These are phyloP conservation scores for Scheffersomyces stambukii DNA, from an alignment of 1,139 yeast genomes.

Conservation along the genomic window DNA sequence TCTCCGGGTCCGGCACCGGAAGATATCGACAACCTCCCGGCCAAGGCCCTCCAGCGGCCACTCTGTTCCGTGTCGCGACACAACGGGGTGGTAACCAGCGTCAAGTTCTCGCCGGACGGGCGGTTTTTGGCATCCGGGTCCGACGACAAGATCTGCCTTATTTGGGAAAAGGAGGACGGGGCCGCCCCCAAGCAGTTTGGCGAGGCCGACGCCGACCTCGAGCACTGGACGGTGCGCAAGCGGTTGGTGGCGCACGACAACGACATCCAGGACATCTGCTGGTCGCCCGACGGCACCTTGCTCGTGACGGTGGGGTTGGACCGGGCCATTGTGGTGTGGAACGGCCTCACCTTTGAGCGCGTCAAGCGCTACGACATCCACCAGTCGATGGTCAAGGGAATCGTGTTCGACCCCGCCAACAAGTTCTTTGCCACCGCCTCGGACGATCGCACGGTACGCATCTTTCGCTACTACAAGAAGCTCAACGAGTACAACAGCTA, in stretches of 20 bases:
- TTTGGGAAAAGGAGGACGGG: slow-evolving; percentile 77
- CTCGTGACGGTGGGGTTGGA: slow-evolving; percentile 93
- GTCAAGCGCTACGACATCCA: slow-evolving; percentile 87
- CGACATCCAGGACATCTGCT: slow-evolving; percentile 94
- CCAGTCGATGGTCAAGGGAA: slow-evolving; percentile 93
- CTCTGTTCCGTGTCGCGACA: slow-evolving; percentile 80
- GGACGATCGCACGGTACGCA: slow-evolving; percentile 87
- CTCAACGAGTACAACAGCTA: slow-evolving; percentile 60
- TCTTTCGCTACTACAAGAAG: slow-evolving; percentile 76
- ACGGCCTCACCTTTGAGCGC: slow-evolving; percentile 85
- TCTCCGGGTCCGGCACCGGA: slow-evolving; percentile 5
- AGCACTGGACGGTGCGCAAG: slow-evolving; percentile 91
- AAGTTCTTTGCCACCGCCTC: slow-evolving; percentile 96
- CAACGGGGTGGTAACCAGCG: slow-evolving; percentile 91
- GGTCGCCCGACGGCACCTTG: slow-evolving; percentile 94
- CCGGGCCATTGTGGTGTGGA: slow-evolving; percentile 89
- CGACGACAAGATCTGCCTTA: slow-evolving; percentile 85
- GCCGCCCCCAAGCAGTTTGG: slow-evolving; percentile 44
- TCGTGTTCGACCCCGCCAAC: slow-evolving; percentile 96
- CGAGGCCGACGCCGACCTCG: slow-evolving; percentile 60
- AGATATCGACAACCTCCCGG: slow-evolving; percentile 17
- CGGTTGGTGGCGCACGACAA: slow-evolving; percentile 94
- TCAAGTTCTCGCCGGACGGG: slow-evolving; percentile 89
- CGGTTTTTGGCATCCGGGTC: slow-evolving; percentile 90
- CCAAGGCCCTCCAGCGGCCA: slow-evolving; percentile 47